Conservation (phyloP, 257 asterid genomes). For the Solanum pimpinellifolium region DNA sequence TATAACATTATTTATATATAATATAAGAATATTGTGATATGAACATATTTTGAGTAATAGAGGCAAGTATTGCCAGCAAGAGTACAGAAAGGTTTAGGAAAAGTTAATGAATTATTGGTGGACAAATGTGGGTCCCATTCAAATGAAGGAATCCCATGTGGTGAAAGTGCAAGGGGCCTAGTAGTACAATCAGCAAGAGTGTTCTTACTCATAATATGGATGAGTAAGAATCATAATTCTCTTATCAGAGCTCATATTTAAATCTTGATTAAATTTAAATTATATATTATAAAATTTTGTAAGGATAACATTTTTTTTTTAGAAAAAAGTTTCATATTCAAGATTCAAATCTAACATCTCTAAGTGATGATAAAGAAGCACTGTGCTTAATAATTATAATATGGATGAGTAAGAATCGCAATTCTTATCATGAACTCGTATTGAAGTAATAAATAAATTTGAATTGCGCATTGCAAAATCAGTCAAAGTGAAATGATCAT, state of each 20-base stretch:
- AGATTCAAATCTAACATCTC: background rate
- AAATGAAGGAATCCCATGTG: background rate
- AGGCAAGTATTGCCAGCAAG: background rate
- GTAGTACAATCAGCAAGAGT: background rate
- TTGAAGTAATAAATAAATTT: too few species aligned
- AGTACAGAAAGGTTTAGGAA: background rate
- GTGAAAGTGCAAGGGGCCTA: background rate
- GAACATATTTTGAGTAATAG: background rate
- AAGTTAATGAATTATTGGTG: background rate
- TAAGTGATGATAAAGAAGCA: too few species aligned
- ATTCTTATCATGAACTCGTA: background rate
- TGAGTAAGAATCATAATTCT: background rate
- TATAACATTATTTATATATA: background rate
- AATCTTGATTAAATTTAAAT: too few species aligned
- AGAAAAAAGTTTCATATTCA: too few species aligned
- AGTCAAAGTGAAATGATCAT: rapidly evolving
- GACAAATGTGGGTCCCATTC: background rate
- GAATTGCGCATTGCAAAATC: background rate
- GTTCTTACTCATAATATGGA: background rate
- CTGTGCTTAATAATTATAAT: background rate
- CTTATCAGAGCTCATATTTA: too few species aligned
- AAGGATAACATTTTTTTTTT: too few species aligned
- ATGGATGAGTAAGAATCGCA: background rate
- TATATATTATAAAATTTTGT: too few species aligned
- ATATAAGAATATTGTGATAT: background rate